phyloP scores from a whole-genome alignment of 306 rosid species.

The Malus sylvestris region DNA sequence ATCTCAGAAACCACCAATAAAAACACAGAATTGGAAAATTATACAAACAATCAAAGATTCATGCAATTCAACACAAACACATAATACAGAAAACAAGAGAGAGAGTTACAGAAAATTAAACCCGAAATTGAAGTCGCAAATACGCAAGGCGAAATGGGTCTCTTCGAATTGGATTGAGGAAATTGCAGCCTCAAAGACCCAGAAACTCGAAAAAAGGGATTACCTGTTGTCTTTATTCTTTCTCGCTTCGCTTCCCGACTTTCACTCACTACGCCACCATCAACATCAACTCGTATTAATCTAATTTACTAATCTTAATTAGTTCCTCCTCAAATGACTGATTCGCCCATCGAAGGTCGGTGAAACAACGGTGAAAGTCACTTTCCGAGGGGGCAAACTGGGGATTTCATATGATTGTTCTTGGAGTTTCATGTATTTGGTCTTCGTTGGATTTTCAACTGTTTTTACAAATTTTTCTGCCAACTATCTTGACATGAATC shows the following conservation, averaged over 20 bases:
- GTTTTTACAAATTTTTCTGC: background rate
- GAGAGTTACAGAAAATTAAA: background rate
- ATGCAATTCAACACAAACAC: background rate
- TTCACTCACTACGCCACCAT: background rate
- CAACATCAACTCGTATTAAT: background rate
- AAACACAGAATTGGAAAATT: background rate
- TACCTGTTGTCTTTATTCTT: background rate
- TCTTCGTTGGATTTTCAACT: background rate
- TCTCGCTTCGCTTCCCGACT: background rate
- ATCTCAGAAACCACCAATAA: background rate
- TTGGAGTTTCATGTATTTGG: too few species aligned
- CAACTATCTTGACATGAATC: too few species aligned
- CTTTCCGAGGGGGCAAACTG: background rate
- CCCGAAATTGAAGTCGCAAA: background rate
- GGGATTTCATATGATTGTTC: background rate
- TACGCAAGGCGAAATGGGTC: background rate
- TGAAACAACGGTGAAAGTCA: background rate
- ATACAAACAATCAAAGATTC: background rate
- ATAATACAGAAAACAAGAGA: background rate
- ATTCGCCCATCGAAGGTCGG: background rate
- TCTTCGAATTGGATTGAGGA: background rate
- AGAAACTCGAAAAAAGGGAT: background rate
- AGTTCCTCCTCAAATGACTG: background rate
- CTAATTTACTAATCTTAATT: background rate
- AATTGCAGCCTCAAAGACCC: background rate